Evolutionary conservation across 2,329 filamentous ascomycete genomes (phyloP).

Genomic region (Diaporthe caulivora): DNA sequence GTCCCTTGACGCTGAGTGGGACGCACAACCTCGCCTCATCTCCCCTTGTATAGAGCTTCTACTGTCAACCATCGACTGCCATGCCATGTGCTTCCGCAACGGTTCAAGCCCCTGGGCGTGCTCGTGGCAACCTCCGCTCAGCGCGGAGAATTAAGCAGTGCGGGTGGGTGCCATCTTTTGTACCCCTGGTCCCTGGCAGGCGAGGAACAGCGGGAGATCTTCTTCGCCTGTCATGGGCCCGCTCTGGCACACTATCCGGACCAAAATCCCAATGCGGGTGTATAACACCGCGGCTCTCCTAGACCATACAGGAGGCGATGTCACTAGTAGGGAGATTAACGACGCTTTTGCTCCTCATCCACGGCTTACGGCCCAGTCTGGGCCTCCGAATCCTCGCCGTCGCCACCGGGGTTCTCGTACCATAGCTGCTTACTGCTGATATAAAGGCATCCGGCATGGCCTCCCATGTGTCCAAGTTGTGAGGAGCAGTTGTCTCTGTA

Average conservation of each 20-base stretch:
- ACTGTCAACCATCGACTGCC: slow-evolving; percentile 10
- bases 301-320: slow-evolving; percentile 22
- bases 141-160: slow-evolving; percentile 25
- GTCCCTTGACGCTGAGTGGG: slow-evolving; percentile 7
- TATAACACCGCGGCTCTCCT: slow-evolving; percentile 22
- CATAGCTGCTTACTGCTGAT: neutral
- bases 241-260: slow-evolving; percentile 20
- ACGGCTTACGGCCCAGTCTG: slow-evolving; percentile 5
- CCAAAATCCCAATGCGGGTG: slow-evolving; percentile 9
- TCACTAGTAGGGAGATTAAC: slow-evolving; percentile 26
- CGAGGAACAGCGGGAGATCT: slow-evolving; percentile 13
- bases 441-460: slow-evolving; percentile 18
- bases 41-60: neutral
- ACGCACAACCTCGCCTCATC: slow-evolving; percentile 3
- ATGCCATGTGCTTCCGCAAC: slow-evolving; percentile 12
- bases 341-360: slow-evolving; percentile 12
- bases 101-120: neutral
- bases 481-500: slow-evolving; percentile 15
- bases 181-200: slow-evolving; percentile 17
- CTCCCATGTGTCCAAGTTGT: neutral
- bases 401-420: slow-evolving; percentile 10
- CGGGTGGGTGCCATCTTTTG: slow-evolving; percentile 5
- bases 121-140: slow-evolving; percentile 16
- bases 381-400: slow-evolving; percentile 1
- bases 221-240: slow-evolving; percentile 12